Evolutionary conservation across 345 rosid genomes (phyloP).

Genomic region (Lepidium didymum): DNA sequence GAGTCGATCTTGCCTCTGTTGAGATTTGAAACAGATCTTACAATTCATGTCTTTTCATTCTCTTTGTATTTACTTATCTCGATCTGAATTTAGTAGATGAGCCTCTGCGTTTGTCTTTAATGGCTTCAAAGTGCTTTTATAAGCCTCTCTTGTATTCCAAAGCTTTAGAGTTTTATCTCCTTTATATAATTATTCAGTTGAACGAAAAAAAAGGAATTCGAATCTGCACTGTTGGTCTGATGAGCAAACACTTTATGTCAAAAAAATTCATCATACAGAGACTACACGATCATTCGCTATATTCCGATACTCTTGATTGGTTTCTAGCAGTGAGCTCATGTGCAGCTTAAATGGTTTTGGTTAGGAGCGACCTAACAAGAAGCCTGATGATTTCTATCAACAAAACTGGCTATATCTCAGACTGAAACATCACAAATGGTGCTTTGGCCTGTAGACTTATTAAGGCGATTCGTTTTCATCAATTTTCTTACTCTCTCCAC

Average conservation of each 20-base stretch:
- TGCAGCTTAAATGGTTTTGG: background rate
- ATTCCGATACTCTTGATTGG: background rate
- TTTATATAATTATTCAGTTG: too few species aligned
- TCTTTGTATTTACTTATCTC: too few species aligned
- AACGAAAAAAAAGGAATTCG: too few species aligned
- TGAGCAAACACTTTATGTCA: background rate
- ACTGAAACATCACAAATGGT: background rate
- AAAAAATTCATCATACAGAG: background rate
- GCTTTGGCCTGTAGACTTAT: conserved; percentile 44
- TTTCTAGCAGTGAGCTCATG: background rate
- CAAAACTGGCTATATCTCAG: background rate
- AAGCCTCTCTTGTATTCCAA: too few species aligned
- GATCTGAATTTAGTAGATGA: too few species aligned
- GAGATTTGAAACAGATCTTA: too few species aligned
- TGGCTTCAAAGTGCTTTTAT: too few species aligned
- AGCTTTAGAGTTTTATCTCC: too few species aligned
- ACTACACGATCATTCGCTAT: background rate
- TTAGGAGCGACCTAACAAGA: background rate
- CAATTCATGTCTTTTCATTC: too few species aligned
- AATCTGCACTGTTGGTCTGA: background rate
- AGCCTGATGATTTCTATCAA: background rate
- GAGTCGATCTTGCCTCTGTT: too few species aligned
- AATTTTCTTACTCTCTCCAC: conserved; percentile 44
- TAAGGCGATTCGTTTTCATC: conserved; percentile 46
- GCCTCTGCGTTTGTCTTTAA: too few species aligned